These are phyloP conservation scores for Chlamydomonas applanata DNA, from an alignment of 139 green algal species.

Conservation along the genomic window DNA sequence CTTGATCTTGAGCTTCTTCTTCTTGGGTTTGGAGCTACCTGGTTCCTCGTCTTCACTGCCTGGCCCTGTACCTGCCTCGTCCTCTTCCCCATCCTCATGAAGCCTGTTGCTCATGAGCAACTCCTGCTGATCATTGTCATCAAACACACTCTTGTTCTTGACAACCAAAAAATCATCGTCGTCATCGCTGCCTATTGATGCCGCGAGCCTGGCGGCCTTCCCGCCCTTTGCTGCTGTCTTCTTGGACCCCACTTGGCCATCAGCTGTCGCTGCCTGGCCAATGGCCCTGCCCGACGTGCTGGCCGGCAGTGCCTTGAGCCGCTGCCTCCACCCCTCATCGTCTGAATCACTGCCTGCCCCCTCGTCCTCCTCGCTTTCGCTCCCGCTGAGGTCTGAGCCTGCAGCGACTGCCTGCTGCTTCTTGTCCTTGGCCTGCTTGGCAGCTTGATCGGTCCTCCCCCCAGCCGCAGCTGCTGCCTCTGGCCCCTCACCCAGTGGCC, in stretches of 20 bases:
- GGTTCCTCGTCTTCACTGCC: background rate
- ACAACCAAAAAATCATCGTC: conserved; percentile 57
- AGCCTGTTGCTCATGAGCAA: conserved; percentile 12
- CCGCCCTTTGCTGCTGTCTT: background rate
- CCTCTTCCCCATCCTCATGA: background rate
- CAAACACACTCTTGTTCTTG: conserved; percentile 49
- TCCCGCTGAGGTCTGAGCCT: too few species aligned
- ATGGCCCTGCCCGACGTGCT: background rate
- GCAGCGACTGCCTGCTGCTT: too few species aligned
- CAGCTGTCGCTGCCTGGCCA: background rate
- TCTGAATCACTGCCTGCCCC: conserved; percentile 5
- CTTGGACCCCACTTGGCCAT: background rate
- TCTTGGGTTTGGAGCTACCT: conserved; percentile 45
- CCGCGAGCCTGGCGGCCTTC: background rate
- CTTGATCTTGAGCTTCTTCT: conserved; percentile 75
- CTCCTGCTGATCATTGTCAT: conserved; percentile 13
- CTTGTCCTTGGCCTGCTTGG: conserved; percentile 4
- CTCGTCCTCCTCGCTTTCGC: conserved; percentile 6
- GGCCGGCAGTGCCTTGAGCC: background rate
- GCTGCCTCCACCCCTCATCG: background rate
- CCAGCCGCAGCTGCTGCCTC: background rate
- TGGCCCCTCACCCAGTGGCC: conserved; percentile 15
- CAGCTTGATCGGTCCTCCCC: conserved; percentile 6
- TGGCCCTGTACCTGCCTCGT: background rate
- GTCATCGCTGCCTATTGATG: background rate